Percentiles rank a stretch among this genome's conserved stretches.
Evolutionary conservation across 768 basidiomycete species (phyloP).

Genomic region (Amanita subjunquillea): DNA sequence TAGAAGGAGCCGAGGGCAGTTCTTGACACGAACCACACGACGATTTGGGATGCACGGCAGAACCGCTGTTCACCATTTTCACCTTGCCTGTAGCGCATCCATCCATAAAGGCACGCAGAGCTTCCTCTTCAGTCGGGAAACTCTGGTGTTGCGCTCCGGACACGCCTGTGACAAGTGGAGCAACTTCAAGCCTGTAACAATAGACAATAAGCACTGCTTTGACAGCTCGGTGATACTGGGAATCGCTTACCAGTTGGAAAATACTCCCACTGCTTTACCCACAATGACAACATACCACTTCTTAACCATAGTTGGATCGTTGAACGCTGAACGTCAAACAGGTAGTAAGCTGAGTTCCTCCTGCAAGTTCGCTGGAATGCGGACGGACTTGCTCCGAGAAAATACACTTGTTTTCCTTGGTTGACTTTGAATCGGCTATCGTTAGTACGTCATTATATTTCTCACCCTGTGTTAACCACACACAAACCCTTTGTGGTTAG

Average conservation of each 20-base stretch:
- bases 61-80: slow-evolving; percentile 10
- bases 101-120: slow-evolving; percentile 19
- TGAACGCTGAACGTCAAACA: not conserved
- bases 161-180: slow-evolving; percentile 30
- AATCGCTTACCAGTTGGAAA: slow-evolving; percentile 19
- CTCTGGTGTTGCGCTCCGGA: slow-evolving; percentile 31
- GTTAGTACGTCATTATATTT: not conserved
- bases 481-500: not conserved
- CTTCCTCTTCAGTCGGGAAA: slow-evolving; percentile 32
- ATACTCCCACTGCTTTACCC: slow-evolving; percentile 22
- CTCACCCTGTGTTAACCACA: not conserved
- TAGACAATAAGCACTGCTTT: not conserved
- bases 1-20: slow-evolving; percentile 6
- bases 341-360: not conserved
- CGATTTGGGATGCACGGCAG: slow-evolving; percentile 2
- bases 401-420: not conserved
- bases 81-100: slow-evolving; percentile 19
- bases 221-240: not conserved
- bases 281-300: slow-evolving; percentile 26
- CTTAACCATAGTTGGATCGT: slow-evolving; percentile 13
- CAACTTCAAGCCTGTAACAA: slow-evolving; percentile 33
- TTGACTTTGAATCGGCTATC: not conserved
- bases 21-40: slow-evolving; percentile 5
- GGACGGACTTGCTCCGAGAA: not conserved
- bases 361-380: not conserved